These are phyloP conservation scores for Melampsora larici-populina DNA, from an alignment of 1,284 basidiomycete genomes.

Conservation along the genomic window DNA sequence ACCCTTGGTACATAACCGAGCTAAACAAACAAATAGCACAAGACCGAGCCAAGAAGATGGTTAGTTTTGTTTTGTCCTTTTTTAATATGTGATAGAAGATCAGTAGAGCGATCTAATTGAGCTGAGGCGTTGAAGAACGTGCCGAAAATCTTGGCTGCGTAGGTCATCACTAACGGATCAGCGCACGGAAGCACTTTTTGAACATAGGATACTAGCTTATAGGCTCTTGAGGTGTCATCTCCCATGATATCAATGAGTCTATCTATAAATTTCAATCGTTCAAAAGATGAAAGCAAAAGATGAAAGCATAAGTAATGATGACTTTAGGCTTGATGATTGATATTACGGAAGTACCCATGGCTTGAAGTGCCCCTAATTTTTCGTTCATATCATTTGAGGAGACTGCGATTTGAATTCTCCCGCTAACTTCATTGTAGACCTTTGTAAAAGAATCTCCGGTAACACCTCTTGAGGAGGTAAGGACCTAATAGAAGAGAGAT, in stretches of 20 bases:
- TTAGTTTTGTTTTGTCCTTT: too few relatives aligned
- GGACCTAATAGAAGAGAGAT: slow-evolving; percentile 21
- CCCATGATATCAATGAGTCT: slow-evolving; percentile 44
- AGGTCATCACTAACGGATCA: slow-evolving; percentile 52
- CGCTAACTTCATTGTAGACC: slow-evolving; percentile 44
- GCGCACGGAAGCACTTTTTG: slow-evolving; percentile 51
- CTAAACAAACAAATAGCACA: slow-evolving; percentile 39
- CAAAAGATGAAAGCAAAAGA: background rate
- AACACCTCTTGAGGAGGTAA: slow-evolving; percentile 41
- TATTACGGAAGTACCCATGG: slow-evolving; percentile 18
- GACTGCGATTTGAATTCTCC: slow-evolving; percentile 39
- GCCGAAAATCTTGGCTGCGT: slow-evolving; percentile 52
- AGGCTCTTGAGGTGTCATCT: slow-evolving; percentile 50
- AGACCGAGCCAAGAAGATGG: background rate
- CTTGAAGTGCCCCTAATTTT: slow-evolving; percentile 44
- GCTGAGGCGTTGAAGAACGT: slow-evolving; percentile 9
- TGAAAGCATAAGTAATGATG: background rate
- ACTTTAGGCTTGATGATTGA: background rate
- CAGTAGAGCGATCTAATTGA: too few relatives aligned
- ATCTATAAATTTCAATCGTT: slow-evolving; percentile 6
- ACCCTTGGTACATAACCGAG: slow-evolving; percentile 50
- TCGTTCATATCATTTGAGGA: slow-evolving; percentile 44
- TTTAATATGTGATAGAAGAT: too few relatives aligned
- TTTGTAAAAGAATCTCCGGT: slow-evolving; percentile 44
- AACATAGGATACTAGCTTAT: slow-evolving; percentile 50